These are phyloP conservation scores for Wickerhamomyces chambardii DNA, from an alignment of 805 yeast genomes.

Conservation along the genomic window DNA sequence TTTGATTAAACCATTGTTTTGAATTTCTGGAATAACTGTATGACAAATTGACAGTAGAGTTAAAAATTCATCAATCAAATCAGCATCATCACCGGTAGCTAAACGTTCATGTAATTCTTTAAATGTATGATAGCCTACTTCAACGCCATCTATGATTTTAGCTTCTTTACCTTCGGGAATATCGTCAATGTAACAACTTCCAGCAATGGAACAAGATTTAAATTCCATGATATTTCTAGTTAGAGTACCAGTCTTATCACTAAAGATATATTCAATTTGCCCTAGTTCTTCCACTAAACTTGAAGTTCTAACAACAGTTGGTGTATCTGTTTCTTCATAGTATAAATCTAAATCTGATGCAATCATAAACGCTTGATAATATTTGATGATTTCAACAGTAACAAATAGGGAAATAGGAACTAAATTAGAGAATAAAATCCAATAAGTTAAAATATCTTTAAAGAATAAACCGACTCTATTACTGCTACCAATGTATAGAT, in stretches of 20 bases:
- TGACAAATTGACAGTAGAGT: conserved; percentile 83
- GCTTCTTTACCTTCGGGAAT: conserved; percentile 31
- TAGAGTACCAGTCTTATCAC: conserved; percentile 95
- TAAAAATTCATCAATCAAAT: conserved; percentile 64
- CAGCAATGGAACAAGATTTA: conserved; percentile 80
- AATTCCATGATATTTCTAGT: conserved; percentile 94
- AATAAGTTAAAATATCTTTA: conserved; percentile 88
- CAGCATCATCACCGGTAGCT: conserved; percentile 21
- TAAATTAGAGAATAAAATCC: conserved; percentile 94
- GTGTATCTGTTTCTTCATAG: conserved; percentile 73
- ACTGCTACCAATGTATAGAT: conserved; percentile 60
- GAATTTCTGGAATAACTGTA: conserved; percentile 63
- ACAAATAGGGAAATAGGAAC: conserved; percentile 93
- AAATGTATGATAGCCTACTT: conserved; percentile 44
- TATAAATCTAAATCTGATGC: conserved; percentile 95
- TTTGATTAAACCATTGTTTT: conserved; percentile 46
- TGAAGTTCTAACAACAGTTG: conserved; percentile 92
- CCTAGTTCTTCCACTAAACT: conserved; percentile 95
- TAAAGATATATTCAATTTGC: conserved; percentile 88
- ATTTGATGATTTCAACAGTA: conserved; percentile 92
- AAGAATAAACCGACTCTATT: too few species aligned
- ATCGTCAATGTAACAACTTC: conserved; percentile 85
- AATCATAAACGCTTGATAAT: conserved; percentile 71
- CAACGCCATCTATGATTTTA: conserved; percentile 27
- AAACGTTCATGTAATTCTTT: background rate